Percentiles rank a stretch among this genome's conserved stretches.
phyloP scores from a whole-genome alignment of 148 eudicot species.

The Rhododendron molle region DNA sequence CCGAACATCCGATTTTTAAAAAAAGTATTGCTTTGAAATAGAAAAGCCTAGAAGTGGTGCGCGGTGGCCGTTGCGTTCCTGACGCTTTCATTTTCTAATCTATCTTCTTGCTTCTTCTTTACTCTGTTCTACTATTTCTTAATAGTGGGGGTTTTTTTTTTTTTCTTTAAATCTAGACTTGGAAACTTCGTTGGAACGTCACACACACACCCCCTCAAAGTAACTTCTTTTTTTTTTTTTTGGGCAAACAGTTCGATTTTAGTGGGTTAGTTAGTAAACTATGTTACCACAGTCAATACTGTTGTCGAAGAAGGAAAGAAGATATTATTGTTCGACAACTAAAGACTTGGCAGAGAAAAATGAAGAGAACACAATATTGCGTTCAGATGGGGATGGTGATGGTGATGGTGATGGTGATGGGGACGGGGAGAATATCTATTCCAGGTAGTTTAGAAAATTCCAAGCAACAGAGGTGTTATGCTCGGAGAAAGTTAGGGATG shows the following conservation, averaged over 20 bases:
- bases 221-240: not conserved
- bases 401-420: too few species aligned
- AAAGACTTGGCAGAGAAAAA: too few species aligned
- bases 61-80: not conserved
- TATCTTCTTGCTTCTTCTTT: not conserved
- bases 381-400: not conserved
- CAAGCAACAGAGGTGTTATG: not conserved
- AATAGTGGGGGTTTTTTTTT: not conserved
- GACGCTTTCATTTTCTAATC: not conserved
- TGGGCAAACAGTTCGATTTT: not conserved
- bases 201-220: too few species aligned
- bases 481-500: not conserved
- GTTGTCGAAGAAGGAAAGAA: too few species aligned
- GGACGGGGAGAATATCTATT: not conserved
- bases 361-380: not conserved
- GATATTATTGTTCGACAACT: not conserved
- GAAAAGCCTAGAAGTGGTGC: not conserved
- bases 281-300: too few species aligned
- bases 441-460: not conserved
- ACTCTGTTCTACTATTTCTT: not conserved
- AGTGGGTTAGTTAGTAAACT: too few species aligned
- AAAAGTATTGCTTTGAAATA: not conserved
- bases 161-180: not conserved
- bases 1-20: too few species aligned
- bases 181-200: not conserved